Evolutionary conservation across 1,284 basidiomycete genomes (phyloP).

Genomic region (Ceratobasidium sp.): DNA sequence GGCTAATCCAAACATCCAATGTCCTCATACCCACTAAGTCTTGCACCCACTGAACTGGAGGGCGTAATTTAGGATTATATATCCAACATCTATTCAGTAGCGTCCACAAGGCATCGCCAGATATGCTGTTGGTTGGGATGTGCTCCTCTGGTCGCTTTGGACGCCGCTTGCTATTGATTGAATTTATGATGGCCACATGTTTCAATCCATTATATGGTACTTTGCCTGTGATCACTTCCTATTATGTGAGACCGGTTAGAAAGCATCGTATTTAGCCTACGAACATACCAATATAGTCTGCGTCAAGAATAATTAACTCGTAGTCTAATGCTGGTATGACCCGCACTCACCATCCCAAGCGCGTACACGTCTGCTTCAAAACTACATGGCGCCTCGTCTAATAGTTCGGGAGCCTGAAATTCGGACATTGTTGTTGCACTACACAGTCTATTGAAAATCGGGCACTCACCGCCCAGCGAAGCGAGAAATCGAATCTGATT

Average conservation of each 20-base stretch:
- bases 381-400: background rate
- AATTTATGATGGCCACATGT: background rate
- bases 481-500: background rate
- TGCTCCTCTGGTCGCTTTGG: background rate
- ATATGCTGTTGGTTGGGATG: background rate
- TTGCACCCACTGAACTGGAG: background rate
- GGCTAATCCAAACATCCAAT: background rate
- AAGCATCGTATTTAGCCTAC: background rate
- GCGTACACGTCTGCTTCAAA: slow-evolving; percentile 4
- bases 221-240: slow-evolving; percentile 11
- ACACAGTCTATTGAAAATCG: background rate
- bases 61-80: background rate
- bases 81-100: background rate
- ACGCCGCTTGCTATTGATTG: background rate
- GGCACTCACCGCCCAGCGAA: slow-evolving; percentile 16
- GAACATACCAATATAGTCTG: background rate
- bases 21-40: background rate
- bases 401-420: background rate
- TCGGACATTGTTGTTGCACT: background rate
- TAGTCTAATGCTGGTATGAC: background rate
- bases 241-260: background rate
- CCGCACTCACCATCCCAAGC: slow-evolving; percentile 11
- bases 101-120: background rate
- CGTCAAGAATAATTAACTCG: too few relatives aligned
- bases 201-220: background rate